Base-by-base conservation (phyloP, 169 alveolate genomes). In the Plasmodium knowlesi region DNA sequence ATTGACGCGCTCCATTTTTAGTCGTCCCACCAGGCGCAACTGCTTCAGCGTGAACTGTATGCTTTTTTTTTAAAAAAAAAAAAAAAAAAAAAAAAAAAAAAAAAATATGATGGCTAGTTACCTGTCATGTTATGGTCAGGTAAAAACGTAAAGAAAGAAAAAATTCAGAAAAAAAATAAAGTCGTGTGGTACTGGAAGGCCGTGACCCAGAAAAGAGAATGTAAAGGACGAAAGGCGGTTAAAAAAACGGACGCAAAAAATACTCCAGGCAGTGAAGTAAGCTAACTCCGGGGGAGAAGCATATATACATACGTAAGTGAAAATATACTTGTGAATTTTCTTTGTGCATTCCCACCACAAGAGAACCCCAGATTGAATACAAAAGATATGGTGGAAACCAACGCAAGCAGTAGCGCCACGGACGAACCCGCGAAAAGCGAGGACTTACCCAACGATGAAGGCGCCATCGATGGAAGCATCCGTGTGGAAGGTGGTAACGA, bases 401-500 rank as follows among this genome's bases (percentile, higher is more conserved):
- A 53, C 46, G 14, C 37, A 34, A 30, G 80, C 43, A 86, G 67
- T 3, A 70, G 67, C 28, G 70, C 12, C 30, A 25, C 76, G 41
- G 86, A 30, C 19, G 86, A 74, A 57, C 32, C 41, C 46, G 54
- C 70, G 54, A 22, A 86, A 14, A 53, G 22, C 19, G 53, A 67
- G 5, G 61, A 34, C 14, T 76, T 76, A 30, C 50, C 50, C 34
- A 34, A 86, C 14, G 86, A 86, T 32, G 85, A 86, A 74, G 22
- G 80, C 30, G 19, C 46, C 30, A 57, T 34, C 46, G 83, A 6
- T 2, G 93, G 74, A 54, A 74, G 34, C 80, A 14, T 16, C 57
- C 10, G 19, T 46, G 57, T 46, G 57, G 57, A 46, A 12, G 57
- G 57, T 19, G 57, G 57, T 3, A 14, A 46, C 57, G 57, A 12